Base-by-base conservation (phyloP, 495 filamentous ascomycete genomes). In the Trichoderma erinaceum region DNA sequence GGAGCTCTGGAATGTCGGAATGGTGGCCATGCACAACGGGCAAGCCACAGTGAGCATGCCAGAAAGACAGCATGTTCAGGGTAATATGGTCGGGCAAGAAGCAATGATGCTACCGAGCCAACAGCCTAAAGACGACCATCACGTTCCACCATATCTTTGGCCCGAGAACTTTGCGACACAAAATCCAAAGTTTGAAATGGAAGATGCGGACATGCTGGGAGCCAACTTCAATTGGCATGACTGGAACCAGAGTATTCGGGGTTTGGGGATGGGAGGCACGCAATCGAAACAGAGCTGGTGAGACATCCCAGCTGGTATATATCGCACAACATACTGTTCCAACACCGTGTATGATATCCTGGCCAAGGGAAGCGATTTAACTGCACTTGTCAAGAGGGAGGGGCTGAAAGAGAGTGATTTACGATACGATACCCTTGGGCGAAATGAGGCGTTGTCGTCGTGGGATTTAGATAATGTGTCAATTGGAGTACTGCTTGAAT, bases 211-310 rank as follows among this genome's bases (percentile, higher is more conserved):
- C 16, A 65, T 65, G 63, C 35, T 66, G 43, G 41, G 23, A 11
- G 65, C n/a, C 21, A 25, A 66, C 21, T 66, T 66, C 27, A 41
- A 66, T 44, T 66, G 65, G 65, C n/a, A 50, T 23, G 27, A 66
- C 13, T 66, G 65, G 65, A 48, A n/a, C 41, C 41, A 50, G 21
- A 66, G 41, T 21, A 23, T 66, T 12, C 41, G 27, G 15, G 27
- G 41, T 21, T 43, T 48, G 27, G 64, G 41, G 8, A 35, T 50
- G 65, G 65, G 32, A 10, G 65, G 65, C 4, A 52, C 25, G 43
- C 65, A 48, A 25, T 15, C 41, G 56, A 61, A 61, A 21, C 56
- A 29, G 56, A 18, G 56, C 25, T 61, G 56, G 56, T 61, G 27
- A 61, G 21, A 11, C 7, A n/a, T 18, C 44, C 12, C 2, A 48